Evolutionary conservation across 148 eudicot genomes (phyloP).

Genomic region (Linanthus parryae): DNA sequence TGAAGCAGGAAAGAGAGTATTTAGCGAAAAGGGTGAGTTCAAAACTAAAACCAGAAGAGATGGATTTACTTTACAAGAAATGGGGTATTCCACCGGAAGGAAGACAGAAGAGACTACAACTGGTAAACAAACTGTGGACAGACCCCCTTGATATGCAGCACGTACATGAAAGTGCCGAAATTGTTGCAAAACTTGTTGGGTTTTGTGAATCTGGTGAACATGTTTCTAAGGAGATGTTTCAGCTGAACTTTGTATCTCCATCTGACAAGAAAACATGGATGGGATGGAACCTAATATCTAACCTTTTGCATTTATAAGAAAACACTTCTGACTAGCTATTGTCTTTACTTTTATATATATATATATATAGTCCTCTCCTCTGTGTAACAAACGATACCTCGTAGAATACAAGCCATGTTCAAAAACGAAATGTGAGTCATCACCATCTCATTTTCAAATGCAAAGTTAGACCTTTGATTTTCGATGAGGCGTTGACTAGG

Average conservation of each 20-base stretch:
- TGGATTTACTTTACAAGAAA: conserved; percentile 69
- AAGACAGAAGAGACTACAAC: conserved; percentile 69
- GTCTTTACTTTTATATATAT: neutral
- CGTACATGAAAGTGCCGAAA: conserved; percentile 79
- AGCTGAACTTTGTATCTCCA: conserved; percentile 67
- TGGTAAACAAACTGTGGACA: conserved; percentile 90
- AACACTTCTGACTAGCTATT: neutral
- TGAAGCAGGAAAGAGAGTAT: conserved; percentile 87
- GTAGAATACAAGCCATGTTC: too few species aligned
- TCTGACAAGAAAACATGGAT: conserved; percentile 88
- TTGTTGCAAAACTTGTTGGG: conserved; percentile 91
- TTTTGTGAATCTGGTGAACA: conserved; percentile 81
- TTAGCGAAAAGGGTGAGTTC: conserved; percentile 90
- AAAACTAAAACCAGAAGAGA: conserved; percentile 65
- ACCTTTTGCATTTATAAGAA: conserved; percentile 67
- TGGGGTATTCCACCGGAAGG: conserved; percentile 97
- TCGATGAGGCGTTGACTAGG: too few species aligned
- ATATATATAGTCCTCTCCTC: too few species aligned
- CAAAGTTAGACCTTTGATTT: too few species aligned
- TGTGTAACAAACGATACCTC: too few species aligned
- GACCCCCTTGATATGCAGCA: conserved; percentile 89
- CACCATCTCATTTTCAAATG: too few species aligned
- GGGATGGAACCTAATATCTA: conserved; percentile 95
- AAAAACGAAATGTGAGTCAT: too few species aligned
- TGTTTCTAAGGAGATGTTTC: conserved; percentile 85